Percentiles rank a stretch among this genome's conserved stretches.
Conservation (phyloP, 306 rosid genomes). For the Hylodesmum podocarpum region DNA sequence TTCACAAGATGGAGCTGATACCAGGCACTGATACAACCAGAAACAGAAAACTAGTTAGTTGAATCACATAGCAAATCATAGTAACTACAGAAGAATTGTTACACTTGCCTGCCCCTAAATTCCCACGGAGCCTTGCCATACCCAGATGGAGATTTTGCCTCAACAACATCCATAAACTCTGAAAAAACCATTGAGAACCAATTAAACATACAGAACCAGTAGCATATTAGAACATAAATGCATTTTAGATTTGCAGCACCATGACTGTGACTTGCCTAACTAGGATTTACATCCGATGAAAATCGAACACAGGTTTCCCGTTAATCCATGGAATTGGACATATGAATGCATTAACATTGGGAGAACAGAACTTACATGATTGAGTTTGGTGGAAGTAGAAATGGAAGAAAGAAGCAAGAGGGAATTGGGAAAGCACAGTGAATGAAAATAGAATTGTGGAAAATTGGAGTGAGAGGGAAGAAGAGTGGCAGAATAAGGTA, state of each 20-base stretch:
- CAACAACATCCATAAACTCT: slow-evolving; percentile 49
- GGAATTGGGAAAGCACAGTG: background rate
- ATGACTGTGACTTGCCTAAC: too few relatives aligned
- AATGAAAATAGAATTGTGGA: background rate
- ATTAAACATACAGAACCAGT: background rate
- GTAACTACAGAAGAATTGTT: background rate
- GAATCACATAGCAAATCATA: background rate
- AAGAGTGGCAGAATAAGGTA: background rate
- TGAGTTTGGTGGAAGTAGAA: background rate
- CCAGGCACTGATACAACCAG: slow-evolving; percentile 59
- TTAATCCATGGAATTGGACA: too few relatives aligned
- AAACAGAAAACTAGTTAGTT: background rate
- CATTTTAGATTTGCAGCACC: too few relatives aligned
- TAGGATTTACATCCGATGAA: too few relatives aligned
- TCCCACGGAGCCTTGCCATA: slow-evolving; percentile 90
- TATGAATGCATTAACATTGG: background rate
- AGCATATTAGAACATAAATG: too few relatives aligned
- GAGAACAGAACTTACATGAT: background rate
- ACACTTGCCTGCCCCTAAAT: slow-evolving; percentile 69
- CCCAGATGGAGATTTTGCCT: slow-evolving; percentile 50
- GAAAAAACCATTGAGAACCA: background rate
- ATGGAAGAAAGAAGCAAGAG: slow-evolving; percentile 18
- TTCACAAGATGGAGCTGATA: slow-evolving; percentile 94
- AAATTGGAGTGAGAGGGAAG: background rate
- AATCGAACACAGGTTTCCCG: too few relatives aligned